These are phyloP conservation scores for Solanum lycopersicoides DNA, from an alignment of 257 asterid species.

Conservation along the genomic window DNA sequence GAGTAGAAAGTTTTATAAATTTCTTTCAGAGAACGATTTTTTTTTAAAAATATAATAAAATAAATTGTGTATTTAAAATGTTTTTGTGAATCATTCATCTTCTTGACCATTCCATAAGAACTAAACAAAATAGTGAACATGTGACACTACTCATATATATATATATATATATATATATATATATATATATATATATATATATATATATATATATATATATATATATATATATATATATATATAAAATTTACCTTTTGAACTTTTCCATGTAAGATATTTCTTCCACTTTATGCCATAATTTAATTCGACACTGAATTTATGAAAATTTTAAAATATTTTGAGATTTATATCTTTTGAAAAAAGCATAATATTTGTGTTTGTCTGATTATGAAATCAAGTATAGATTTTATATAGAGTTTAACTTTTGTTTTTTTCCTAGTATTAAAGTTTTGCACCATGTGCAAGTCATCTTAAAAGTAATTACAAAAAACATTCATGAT, in stretches of 20 bases:
- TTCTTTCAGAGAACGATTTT: background rate
- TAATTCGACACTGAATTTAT: background rate
- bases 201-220: no score
- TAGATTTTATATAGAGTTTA: background rate
- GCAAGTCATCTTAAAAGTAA: background rate
- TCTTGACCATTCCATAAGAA: background rate
- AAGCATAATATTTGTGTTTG: background rate
- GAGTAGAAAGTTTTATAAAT: no score
- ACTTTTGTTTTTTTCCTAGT: background rate
- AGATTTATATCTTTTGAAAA: background rate
- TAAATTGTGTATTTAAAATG: background rate
- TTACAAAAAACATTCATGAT: background rate
- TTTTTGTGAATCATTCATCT: background rate
- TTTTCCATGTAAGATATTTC: background rate
- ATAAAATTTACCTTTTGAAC: background rate
- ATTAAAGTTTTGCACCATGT: background rate
- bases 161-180: no score
- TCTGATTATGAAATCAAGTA: background rate
- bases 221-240: no score
- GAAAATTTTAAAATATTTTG: background rate
- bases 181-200: no score
- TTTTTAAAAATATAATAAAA: no score
- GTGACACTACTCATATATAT: background rate
- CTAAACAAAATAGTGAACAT: background rate
- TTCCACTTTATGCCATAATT: background rate